Evolutionary conservation across 2,329 filamentous ascomycete genomes (phyloP), one percentile per base, ranked within the genome.

Genomic region (Hymenoscyphus albidus): DNA sequence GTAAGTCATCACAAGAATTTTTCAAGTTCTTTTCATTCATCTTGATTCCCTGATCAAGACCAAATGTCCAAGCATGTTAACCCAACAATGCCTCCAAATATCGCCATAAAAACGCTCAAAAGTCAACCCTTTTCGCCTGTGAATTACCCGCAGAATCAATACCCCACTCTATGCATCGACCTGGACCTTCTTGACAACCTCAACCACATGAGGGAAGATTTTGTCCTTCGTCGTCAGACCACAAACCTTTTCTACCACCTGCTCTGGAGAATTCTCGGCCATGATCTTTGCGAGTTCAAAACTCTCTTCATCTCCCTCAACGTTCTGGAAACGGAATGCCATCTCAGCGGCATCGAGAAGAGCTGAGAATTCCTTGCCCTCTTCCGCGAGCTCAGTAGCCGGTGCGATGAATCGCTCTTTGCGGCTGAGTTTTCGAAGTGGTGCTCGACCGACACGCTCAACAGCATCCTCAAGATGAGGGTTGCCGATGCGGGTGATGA

Each of bases 371-470:
- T 86, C 84, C 78, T 92, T 83, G 65, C 87, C 92, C 66, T 85
- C 83, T 82, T 97, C 92, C 57, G 93, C 93, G 18, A 99, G 86
- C 79, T 96, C 90, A 10, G 91, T 87, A 57, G 95, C 94, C 5
- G 95, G 95, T 57, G 91, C 93, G 72, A 99, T 88, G 81, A 99
- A 97, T 56, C 95, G 93, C 81, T 99, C 95, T 81, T 96, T 95
- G 78, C 93, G 91, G 70, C 89, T 89, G 40, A 99, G 85, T 84
- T 99, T 99, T 77, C 95, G 90, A 66, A 99, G 82, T 18, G 95
- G 95, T 18, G 93, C 94, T 76, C 95, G 93, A 63, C 94, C 95
- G 69, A 99, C 95, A 78, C 95, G 93, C 82, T 96, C 92, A 42
- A 97, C 93, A 13, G 89, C 89, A 78, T 99, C 94, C 79, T 96